Evolutionary conservation across 208 protist species (phyloP).

Genomic region (Novymonas esmeraldas): DNA sequence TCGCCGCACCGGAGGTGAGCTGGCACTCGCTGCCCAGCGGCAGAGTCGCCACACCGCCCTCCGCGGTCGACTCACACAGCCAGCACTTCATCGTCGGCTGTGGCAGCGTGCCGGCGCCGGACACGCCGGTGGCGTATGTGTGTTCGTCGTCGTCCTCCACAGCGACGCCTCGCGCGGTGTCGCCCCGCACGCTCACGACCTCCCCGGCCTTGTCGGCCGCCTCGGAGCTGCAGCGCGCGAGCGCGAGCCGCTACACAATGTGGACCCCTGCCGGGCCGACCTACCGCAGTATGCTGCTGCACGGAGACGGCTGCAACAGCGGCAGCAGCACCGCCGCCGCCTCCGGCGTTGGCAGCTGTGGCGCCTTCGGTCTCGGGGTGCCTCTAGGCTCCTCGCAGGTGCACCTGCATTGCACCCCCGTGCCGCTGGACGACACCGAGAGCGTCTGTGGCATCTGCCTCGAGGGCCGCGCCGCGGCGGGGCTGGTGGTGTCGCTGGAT

Average conservation of each 20-base stretch:
- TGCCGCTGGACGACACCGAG: constrained; percentile 36
- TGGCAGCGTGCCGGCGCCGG: background rate
- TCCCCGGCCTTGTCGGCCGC: constrained; percentile 1
- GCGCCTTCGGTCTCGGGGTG: background rate
- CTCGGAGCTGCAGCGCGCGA: constrained; percentile 14
- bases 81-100: background rate
- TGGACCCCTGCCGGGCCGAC: background rate
- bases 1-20: constrained; percentile 28
- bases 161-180: background rate
- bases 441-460: constrained; percentile 30
- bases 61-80: background rate
- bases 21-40: constrained; percentile 10
- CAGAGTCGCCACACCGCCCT: background rate
- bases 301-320: background rate
- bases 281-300: background rate
- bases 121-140: background rate
- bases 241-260: background rate
- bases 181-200: background rate
- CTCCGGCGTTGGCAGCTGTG: background rate
- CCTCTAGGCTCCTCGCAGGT: constrained; percentile 6
- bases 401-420: constrained; percentile 27
- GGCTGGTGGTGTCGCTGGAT: background rate
- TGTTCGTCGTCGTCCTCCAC: constrained; percentile 5
- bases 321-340: background rate
- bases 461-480: constrained; percentile 13